Evolutionary conservation across 352 stramenopile genomes (phyloP).

Genomic region (Plasmopara halstedii): DNA sequence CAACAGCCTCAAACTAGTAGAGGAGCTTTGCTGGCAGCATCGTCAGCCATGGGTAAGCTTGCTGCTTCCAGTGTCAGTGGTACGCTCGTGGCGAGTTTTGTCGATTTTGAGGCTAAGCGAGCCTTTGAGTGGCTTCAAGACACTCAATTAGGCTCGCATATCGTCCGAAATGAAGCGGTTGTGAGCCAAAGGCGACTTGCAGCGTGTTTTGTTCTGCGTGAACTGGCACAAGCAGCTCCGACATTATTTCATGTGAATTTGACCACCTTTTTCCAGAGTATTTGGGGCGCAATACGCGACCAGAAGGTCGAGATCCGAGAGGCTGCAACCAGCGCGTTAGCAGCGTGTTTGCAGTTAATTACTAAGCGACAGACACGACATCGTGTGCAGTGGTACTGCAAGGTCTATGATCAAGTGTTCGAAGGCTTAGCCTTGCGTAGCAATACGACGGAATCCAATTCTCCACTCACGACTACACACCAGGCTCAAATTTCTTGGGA

Average conservation of each 20-base stretch:
- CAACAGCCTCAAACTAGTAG: conserved; percentile 59
- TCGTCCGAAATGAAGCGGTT: conserved; percentile 47
- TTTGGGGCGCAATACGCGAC: conserved; percentile 82
- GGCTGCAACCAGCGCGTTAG: conserved; percentile 75
- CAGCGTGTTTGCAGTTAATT: conserved; percentile 84
- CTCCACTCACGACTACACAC: conserved; percentile 1
- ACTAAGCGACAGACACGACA: conserved; percentile 71
- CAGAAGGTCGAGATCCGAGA: conserved; percentile 69
- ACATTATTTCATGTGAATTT: conserved; percentile 89
- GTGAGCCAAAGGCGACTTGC: conserved; percentile 72
- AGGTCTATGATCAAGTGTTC: conserved; percentile 88
- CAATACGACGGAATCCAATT: conserved; percentile 10
- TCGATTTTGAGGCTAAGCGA: conserved; percentile 89
- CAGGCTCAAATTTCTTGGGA: conserved; percentile 48
- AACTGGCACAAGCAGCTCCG: conserved; percentile 79
- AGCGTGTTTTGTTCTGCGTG: conserved; percentile 80
- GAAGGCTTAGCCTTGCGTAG: conserved; percentile 40
- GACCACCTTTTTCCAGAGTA: conserved; percentile 90
- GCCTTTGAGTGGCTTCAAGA: conserved; percentile 86
- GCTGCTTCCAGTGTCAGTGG: conserved; percentile 75
- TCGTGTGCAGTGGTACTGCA: conserved; percentile 89
- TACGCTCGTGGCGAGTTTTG: conserved; percentile 82
- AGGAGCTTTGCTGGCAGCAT: conserved; percentile 52
- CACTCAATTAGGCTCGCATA: conserved; percentile 3
- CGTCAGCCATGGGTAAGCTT: conserved; percentile 76